phyloP scores from a whole-genome alignment of 2,329 filamentous ascomycete genomes.

The Hyphodiscus sp. region DNA sequence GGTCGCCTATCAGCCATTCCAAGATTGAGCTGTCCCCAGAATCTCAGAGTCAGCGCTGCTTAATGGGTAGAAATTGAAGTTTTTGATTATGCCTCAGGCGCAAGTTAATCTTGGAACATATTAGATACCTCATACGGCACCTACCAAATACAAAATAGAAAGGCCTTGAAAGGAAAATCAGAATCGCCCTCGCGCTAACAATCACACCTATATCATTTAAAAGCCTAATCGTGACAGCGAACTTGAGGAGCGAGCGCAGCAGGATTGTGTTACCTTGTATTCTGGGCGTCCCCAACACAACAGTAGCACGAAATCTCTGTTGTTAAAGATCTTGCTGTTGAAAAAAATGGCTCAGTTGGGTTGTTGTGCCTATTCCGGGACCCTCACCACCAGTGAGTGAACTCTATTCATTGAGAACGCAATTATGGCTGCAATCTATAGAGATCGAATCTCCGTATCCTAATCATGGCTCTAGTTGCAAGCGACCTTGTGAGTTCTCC shows the following conservation, averaged over 20 bases:
- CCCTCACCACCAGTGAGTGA: slow-evolving; percentile 5
- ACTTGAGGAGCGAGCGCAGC: slow-evolving; percentile 40
- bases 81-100: no score
- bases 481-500: slow-evolving; percentile 47
- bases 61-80: no score
- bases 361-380: slow-evolving; percentile 8
- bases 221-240: slow-evolving; percentile 38
- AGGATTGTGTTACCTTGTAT: slow-evolving; percentile 43
- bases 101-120: no score
- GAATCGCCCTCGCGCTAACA: slow-evolving; percentile 38
- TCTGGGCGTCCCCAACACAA: slow-evolving; percentile 36
- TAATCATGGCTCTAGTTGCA: slow-evolving; percentile 43
- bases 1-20: slow-evolving; percentile 42
- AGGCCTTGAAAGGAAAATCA: no score
- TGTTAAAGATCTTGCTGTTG: slow-evolving; percentile 28
- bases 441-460: slow-evolving; percentile 42
- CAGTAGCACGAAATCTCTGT: slow-evolving; percentile 32
- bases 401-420: slow-evolving; percentile 5
- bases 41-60: no score
- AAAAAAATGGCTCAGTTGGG: slow-evolving; percentile 9
- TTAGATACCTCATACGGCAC: no score
- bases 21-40: no score
- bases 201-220: slow-evolving; percentile 33
- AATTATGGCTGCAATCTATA: no score
- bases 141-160: no score